Evolutionary conservation across 495 filamentous ascomycete species (phyloP).

Genomic region (Trichoderma erinaceum): DNA sequence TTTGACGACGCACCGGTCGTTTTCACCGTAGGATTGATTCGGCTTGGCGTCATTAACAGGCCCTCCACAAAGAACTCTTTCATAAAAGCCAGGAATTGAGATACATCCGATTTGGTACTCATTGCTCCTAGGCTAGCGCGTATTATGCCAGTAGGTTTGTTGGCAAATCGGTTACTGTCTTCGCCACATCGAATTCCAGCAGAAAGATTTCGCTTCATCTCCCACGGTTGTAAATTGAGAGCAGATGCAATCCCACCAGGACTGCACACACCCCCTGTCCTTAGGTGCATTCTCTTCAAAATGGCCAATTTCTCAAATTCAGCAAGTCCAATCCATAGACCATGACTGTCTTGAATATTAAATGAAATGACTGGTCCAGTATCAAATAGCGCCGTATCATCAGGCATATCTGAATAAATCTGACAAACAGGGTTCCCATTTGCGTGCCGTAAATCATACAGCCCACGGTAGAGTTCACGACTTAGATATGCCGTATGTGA

Average conservation of each 20-base stretch:
- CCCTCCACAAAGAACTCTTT: constrained; percentile 68
- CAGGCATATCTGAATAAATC: constrained; percentile 47
- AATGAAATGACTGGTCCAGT: constrained; percentile 75
- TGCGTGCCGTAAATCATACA: constrained; percentile 55
- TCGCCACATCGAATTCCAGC: constrained; percentile 73
- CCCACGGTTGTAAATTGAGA: constrained; percentile 64
- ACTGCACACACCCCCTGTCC: constrained; percentile 86
- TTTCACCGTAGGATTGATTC: not conserved
- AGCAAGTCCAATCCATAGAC: constrained; percentile 69
- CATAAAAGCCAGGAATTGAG: constrained; percentile 62
- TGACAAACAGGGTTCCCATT: constrained; percentile 62
- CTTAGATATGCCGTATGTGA: constrained; percentile 67
- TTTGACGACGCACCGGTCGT: constrained; percentile 17
- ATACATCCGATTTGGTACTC: constrained; percentile 72
- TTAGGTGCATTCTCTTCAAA: constrained; percentile 70
- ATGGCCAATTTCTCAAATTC: constrained; percentile 81
- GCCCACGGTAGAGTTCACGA: constrained; percentile 48
- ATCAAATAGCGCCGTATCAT: constrained; percentile 22
- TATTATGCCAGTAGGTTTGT: constrained; percentile 83
- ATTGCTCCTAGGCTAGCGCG: constrained; percentile 81
- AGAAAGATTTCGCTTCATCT: constrained; percentile 75
- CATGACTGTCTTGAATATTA: constrained; percentile 62
- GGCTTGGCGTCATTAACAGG: not conserved
- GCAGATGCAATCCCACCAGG: constrained; percentile 72
- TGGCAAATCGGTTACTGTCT: constrained; percentile 72